Conservation (phyloP, 768 basidiomycete species). For the Crassisporium funariophilum region DNA sequence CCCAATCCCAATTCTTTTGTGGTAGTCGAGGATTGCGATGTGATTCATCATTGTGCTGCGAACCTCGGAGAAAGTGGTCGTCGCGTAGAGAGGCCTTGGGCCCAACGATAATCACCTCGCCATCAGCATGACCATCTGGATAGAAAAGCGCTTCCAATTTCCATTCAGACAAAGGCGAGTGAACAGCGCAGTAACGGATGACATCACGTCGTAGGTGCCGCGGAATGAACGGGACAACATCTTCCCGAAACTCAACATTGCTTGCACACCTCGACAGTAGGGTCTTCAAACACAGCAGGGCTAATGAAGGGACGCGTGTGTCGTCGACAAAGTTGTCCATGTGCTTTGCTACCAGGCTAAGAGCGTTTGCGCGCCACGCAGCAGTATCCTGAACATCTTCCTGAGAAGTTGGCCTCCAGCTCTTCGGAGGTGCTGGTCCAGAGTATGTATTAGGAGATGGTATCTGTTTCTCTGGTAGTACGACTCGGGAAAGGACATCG, state of each 20-base stretch:
- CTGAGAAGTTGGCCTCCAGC: conserved; percentile 48
- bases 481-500: conserved; percentile 8
- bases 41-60: not conserved
- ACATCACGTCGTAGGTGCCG: conserved; percentile 60
- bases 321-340: conserved; percentile 21
- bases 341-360: conserved; percentile 51
- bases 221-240: conserved; percentile 54
- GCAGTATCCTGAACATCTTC: conserved; percentile 30
- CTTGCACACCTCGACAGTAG: conserved; percentile 43
- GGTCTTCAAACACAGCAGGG: conserved; percentile 56
- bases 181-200: conserved; percentile 59
- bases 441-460: conserved; percentile 30
- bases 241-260: conserved; percentile 43
- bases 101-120: conserved; percentile 68
- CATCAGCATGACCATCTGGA: conserved; percentile 54
- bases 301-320: conserved; percentile 50
- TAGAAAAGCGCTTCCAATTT: conserved; percentile 55
- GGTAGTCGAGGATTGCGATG: conserved; percentile 1
- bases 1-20: conserved; percentile 43
- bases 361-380: conserved; percentile 57
- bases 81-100: conserved; percentile 47
- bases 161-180: conserved; percentile 51
- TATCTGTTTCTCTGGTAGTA: conserved; percentile 1
- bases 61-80: conserved; percentile 38
- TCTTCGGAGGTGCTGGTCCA: conserved; percentile 57